Evolutionary conservation across 1,139 yeast genomes (phyloP).

Genomic region (Candida frijolesensis): DNA sequence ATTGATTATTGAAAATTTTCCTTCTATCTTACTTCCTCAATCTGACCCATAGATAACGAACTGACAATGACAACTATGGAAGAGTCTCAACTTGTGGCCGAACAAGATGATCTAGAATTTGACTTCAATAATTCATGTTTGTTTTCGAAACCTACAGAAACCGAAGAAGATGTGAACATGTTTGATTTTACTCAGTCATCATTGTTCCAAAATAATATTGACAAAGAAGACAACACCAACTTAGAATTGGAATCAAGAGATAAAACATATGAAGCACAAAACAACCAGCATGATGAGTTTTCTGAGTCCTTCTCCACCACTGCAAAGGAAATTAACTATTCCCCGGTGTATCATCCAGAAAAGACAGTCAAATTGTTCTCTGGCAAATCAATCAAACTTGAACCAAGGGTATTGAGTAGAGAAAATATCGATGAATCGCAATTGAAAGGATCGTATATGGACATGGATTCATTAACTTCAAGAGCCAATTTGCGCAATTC

Average conservation of each 20-base stretch:
- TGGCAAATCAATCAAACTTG: conserved; percentile 25
- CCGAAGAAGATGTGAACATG: neutral
- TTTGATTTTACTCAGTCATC: neutral
- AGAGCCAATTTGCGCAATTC: conserved; percentile 29
- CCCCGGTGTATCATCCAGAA: conserved; percentile 5
- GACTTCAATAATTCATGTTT: neutral
- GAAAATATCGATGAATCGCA: conserved; percentile 9
- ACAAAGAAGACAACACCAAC: neutral
- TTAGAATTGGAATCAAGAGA: neutral
- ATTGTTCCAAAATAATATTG: neutral
- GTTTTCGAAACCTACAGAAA: neutral
- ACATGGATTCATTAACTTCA: conserved; percentile 34
- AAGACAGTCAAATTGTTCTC: conserved; percentile 28
- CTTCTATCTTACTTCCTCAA: neutral
- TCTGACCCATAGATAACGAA: too few relatives aligned
- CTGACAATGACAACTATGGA: neutral
- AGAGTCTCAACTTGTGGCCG: neutral
- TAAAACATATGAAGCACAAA: neutral
- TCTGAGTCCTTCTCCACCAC: neutral
- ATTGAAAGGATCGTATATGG: conserved; percentile 21
- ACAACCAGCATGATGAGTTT: neutral
- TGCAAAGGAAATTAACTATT: neutral
- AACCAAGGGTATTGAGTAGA: conserved; percentile 16
- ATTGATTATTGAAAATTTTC: neutral
- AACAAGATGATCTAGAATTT: neutral